A percentile compares a stretch with the other conserved stretches of the same genome.
Conservation (phyloP, 768 basidiomycete genomes). For the Calvatia gigantea region DNA sequence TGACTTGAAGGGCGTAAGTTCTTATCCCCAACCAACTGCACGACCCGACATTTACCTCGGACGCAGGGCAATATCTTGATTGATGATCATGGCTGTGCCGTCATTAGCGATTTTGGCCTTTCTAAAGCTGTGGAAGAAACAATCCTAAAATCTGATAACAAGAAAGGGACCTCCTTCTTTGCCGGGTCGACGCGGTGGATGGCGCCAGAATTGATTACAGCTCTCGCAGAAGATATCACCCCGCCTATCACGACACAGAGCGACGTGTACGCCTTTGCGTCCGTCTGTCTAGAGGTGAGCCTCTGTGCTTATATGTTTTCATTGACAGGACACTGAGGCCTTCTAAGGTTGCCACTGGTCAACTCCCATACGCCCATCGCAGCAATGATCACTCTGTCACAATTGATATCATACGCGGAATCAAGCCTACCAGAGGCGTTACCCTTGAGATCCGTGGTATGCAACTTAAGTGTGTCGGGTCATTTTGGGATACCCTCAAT, state of each 20-base stretch:
- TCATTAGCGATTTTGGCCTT: slow-evolving; percentile 63
- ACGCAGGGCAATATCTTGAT: slow-evolving; percentile 55
- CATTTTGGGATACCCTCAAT: slow-evolving; percentile 43
- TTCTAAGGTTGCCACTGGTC: slow-evolving; percentile 45
- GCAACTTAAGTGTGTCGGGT: slow-evolving; percentile 23
- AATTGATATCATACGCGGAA: slow-evolving; percentile 50
- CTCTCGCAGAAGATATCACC: slow-evolving; percentile 43
- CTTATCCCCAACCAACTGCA: not conserved
- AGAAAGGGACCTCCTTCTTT: slow-evolving; percentile 38
- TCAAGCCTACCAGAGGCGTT: slow-evolving; percentile 39
- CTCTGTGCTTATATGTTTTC: not conserved
- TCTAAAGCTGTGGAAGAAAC: slow-evolving; percentile 54
- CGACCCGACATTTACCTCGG: not conserved
- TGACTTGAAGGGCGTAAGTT: slow-evolving; percentile 56
- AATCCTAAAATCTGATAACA: slow-evolving; percentile 33
- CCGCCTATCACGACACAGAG: slow-evolving; percentile 47
- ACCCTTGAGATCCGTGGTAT: slow-evolving; percentile 21
- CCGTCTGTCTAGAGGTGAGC: slow-evolving; percentile 54
- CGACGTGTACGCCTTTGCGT: slow-evolving; percentile 61
- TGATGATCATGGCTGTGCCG: slow-evolving; percentile 44
- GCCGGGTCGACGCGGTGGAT: slow-evolving; percentile 50
- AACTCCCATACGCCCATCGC: slow-evolving; percentile 49
- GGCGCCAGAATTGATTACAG: slow-evolving; percentile 55
- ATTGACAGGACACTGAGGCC: not conserved
- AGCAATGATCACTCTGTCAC: slow-evolving; percentile 54